These are phyloP conservation scores for Fusarium sp. DNA, from an alignment of 2,329 filamentous ascomycete genomes.

Conservation along the genomic window DNA sequence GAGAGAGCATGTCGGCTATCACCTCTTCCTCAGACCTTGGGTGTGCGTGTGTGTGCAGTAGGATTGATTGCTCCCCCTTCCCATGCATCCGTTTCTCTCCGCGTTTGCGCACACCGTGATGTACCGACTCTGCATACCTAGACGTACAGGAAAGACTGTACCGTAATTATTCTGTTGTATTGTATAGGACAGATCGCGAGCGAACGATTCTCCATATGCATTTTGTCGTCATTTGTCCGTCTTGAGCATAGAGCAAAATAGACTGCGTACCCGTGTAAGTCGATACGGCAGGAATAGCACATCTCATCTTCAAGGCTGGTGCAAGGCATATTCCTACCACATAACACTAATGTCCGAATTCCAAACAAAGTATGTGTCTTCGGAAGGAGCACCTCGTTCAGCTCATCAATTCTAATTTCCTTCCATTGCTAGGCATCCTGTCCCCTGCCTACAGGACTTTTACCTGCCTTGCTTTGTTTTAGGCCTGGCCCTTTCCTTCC, in stretches of 20 bases:
- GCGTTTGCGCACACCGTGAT: conserved; percentile 35
- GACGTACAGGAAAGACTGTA: neutral
- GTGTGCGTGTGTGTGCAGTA: conserved; percentile 20
- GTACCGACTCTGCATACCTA: conserved; percentile 37
- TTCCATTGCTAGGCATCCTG: conserved; percentile 12
- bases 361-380: neutral
- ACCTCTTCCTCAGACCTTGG: conserved; percentile 12
- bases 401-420: conserved; percentile 20
- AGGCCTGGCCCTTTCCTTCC: conserved; percentile 38
- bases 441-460: conserved; percentile 22
- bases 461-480: conserved; percentile 38
- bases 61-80: conserved; percentile 17
- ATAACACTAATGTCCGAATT: neutral
- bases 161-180: neutral
- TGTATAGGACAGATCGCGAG: conserved; percentile 7
- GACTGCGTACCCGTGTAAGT: conserved; percentile 4
- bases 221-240: conserved; percentile 33
- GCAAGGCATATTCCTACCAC: conserved; percentile 28
- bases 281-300: conserved; percentile 6
- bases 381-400: conserved; percentile 33
- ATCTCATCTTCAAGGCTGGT: conserved; percentile 17
- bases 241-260: conserved; percentile 9
- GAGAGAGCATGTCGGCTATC: conserved; percentile 29
- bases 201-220: conserved; percentile 18
- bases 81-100: conserved; percentile 39